These are phyloP conservation scores for Zalerion maritima DNA, from an alignment of 495 filamentous ascomycete genomes.

Conservation along the genomic window DNA sequence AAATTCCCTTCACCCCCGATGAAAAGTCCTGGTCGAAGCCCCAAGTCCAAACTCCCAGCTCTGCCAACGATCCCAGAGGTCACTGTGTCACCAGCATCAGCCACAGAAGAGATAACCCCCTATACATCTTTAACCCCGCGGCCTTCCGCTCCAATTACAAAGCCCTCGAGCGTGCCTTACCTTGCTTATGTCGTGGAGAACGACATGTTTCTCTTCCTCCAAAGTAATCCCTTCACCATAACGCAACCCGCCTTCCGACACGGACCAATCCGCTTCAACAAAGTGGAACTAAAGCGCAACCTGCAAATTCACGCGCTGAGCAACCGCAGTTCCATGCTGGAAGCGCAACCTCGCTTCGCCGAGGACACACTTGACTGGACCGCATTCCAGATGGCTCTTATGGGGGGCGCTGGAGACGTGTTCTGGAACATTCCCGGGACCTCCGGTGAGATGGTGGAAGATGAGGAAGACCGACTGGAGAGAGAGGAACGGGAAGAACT, in stretches of 20 bases:
- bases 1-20: constrained; percentile 16
- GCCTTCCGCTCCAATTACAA: too few relatives aligned
- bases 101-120: too few relatives aligned
- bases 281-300: constrained; percentile 12
- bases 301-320: constrained; percentile 1
- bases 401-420: constrained; percentile 30
- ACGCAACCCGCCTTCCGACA: constrained; percentile 29
- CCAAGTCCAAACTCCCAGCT: constrained; percentile 10
- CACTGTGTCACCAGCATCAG: too few relatives aligned
- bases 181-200: too few relatives aligned
- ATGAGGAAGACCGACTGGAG: constrained; percentile 30
- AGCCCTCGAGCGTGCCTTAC: too few relatives aligned
- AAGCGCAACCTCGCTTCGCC: constrained; percentile 18
- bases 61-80: constrained; percentile 34
- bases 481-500: too few relatives aligned
- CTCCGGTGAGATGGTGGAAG: too few relatives aligned
- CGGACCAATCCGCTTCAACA: constrained; percentile 31
- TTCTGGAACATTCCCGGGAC: constrained; percentile 27
- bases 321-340: constrained; percentile 10
- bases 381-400: constrained; percentile 41
- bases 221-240: constrained; percentile 25
- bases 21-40: constrained; percentile 10
- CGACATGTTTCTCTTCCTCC: constrained; percentile 24
- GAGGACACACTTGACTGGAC: constrained; percentile 39
- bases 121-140: too few relatives aligned